Percentiles rank a stretch among this genome's conserved stretches.
These are phyloP conservation scores for Bretziella fagacearum DNA, from an alignment of 2,329 filamentous ascomycete species.

Conservation along the genomic window DNA sequence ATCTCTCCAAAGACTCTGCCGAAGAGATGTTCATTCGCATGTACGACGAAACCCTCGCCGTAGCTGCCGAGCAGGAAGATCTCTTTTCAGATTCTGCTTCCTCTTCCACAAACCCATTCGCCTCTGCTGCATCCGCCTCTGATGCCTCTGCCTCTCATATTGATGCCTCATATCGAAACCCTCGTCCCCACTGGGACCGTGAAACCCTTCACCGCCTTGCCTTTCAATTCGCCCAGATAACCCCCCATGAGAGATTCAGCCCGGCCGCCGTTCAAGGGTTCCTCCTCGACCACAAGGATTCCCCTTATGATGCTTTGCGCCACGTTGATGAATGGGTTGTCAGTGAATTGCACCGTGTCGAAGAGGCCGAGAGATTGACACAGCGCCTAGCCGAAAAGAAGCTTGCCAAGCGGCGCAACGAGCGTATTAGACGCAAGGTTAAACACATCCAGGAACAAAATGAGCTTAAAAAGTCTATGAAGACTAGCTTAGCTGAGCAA, in stretches of 20 bases:
- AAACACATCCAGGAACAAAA: conserved; percentile 6
- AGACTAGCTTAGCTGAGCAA: not conserved
- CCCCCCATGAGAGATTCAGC: conserved; percentile 36
- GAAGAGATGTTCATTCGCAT: conserved; percentile 43
- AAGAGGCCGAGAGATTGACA: conserved; percentile 4
- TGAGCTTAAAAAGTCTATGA: conserved; percentile 10
- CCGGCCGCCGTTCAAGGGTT: conserved; percentile 51
- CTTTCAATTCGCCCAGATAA: conserved; percentile 30
- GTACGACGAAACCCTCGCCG: conserved; percentile 24
- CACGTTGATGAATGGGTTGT: conserved; percentile 24
- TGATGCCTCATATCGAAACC: not conserved
- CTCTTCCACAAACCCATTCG: not conserved
- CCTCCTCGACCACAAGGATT: conserved; percentile 43
- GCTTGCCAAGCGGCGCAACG: not conserved
- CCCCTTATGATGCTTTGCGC: conserved; percentile 34
- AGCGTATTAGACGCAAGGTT: conserved; percentile 5
- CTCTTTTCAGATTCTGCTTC: conserved; percentile 6
- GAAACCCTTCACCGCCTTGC: conserved; percentile 6
- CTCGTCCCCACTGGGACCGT: conserved; percentile 1
- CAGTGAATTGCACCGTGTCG: conserved; percentile 3
- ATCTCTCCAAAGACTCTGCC: conserved; percentile 37
- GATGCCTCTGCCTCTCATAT: not conserved
- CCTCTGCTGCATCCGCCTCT: not conserved
- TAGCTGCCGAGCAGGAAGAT: conserved; percentile 3
- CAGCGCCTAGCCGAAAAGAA: conserved; percentile 1